phyloP scores from a whole-genome alignment of 1,139 yeast species.

The Saccharomyces pastorianus region DNA sequence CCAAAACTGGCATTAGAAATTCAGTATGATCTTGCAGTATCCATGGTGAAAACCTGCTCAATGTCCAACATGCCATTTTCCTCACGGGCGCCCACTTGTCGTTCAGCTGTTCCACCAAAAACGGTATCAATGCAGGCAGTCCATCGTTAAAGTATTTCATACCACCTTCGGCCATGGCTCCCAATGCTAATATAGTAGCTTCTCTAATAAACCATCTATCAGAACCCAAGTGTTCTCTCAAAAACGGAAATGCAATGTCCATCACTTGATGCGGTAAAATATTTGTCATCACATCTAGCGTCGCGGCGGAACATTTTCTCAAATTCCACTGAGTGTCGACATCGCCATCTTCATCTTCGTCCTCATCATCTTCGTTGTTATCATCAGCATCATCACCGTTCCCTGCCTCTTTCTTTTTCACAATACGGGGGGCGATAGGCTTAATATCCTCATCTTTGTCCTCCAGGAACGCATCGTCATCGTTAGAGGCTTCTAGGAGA shows the following conservation, averaged over 20 bases:
- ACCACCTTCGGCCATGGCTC: conserved; percentile 91
- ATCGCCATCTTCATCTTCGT: conserved; percentile 30
- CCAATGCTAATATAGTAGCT: conserved; percentile 88
- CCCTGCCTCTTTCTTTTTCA: conserved; percentile 33
- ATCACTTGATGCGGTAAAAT: conserved; percentile 62
- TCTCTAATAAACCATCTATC: conserved; percentile 83
- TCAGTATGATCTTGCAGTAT: conserved; percentile 61
- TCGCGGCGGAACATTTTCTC: conserved; percentile 90
- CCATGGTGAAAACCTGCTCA: conserved; percentile 81
- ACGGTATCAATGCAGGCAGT: conserved; percentile 76
- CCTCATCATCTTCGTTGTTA: conserved; percentile 27
- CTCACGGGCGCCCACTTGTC: conserved; percentile 81
- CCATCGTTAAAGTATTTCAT: conserved; percentile 61
- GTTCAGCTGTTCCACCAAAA: conserved; percentile 66
- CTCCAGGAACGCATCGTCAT: conserved; percentile 56
- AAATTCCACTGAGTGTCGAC: conserved; percentile 70
- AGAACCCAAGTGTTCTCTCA: conserved; percentile 62
- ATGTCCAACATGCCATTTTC: conserved; percentile 92
- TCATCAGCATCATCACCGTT: conserved; percentile 36
- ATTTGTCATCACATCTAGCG: conserved; percentile 73
- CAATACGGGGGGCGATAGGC: conserved; percentile 71
- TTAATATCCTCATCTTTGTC: conserved; percentile 83
- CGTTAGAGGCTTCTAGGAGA: conserved; percentile 54
- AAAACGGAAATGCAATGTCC: conserved; percentile 59
- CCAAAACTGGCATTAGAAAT: conserved; percentile 69